Base-by-base conservation (phyloP, 139 green algal species). In the Haematococcus lacustris region DNA sequence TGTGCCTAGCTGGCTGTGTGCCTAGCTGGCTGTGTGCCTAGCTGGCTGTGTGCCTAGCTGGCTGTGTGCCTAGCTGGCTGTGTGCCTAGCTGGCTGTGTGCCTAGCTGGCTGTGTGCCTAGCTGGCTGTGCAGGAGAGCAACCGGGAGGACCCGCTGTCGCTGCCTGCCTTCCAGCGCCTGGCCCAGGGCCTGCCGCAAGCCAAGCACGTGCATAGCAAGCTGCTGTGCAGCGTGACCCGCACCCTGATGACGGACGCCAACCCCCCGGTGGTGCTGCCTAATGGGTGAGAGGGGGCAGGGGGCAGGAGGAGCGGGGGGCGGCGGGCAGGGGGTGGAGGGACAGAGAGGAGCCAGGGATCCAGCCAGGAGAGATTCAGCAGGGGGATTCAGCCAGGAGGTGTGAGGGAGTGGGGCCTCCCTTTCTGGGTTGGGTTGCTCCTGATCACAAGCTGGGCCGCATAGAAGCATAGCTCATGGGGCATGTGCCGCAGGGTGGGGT, bases 171-270 rank as follows among this genome's bases (percentile, higher is more conserved):
- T 97, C 78, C 76, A 85, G 32, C 41, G 76, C 30, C 85, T 98
- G 32, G 91, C 93, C 1, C 71, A 82, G 62, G 76, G 66, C 3
- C 84, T 98, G 73, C 93, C 93, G 1, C 92, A 77, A 59, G 80
- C 91, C 43, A 97, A 97, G 82, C 91, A 96, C 77, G 79, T 81
- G 68, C 79, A 77, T 65, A 94, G 85, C 71, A 96, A 93, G 78
- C 89, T 98, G 40, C 78, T 98, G 25, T 98, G 93, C 76, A 75
- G 78, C 28, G 77, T 98, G 3, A 96, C 88, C 0, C 76, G 78
- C 3, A 82, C 90, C 47, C 38, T 93, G 32, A 98, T 98, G 91
- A 88, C 87, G 28, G 94, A 96, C 71, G 80, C 94, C 67, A 98
- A 98, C 79, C 92, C 93, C 32, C 93, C 94, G 3, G 81, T 97